Conservation (phyloP, 139 green algal species). For the Tetradesmus lagerheimii region DNA sequence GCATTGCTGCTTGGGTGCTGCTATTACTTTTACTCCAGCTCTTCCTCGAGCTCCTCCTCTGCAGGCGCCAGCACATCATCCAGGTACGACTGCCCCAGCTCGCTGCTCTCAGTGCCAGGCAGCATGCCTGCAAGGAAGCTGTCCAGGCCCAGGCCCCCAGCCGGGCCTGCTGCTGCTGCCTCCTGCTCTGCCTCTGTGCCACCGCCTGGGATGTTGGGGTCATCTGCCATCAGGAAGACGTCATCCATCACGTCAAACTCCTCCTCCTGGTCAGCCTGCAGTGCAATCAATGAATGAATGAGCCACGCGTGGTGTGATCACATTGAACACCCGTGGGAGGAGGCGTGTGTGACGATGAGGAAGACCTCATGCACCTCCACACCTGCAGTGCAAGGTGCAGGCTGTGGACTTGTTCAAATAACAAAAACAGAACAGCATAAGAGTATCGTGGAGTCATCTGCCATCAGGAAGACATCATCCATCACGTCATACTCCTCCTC, state of each 20-base stretch:
- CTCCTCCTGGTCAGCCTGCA: slow-evolving; percentile 32
- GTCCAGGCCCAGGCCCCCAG: slow-evolving; percentile 11
- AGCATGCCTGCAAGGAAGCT: slow-evolving; percentile 35
- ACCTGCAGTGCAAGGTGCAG: no score
- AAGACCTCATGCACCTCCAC: no score
- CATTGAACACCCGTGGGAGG: no score
- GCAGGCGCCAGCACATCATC: slow-evolving; percentile 39
- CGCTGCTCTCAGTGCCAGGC: slow-evolving; percentile 29
- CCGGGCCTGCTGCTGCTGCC: neutral
- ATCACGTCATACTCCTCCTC: slow-evolving; percentile 34
- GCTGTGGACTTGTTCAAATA: no score
- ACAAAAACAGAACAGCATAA: no score
- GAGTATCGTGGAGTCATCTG: neutral
- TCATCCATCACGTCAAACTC: slow-evolving; percentile 40
- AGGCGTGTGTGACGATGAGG: no score
- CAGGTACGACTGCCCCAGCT: slow-evolving; percentile 28
- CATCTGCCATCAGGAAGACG: slow-evolving; percentile 36
- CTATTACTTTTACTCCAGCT: slow-evolving; percentile 1
- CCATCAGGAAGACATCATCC: slow-evolving; percentile 34
- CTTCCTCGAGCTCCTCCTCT: slow-evolving; percentile 27
- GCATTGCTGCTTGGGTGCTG: neutral
- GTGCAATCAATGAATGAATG: neutral
- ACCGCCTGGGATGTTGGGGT: neutral
- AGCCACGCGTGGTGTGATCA: no score
- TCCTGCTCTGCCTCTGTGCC: neutral